Evolutionary conservation across 2,329 filamentous ascomycete species (phyloP).

Genomic region (Aspergillus sclerotialis): DNA sequence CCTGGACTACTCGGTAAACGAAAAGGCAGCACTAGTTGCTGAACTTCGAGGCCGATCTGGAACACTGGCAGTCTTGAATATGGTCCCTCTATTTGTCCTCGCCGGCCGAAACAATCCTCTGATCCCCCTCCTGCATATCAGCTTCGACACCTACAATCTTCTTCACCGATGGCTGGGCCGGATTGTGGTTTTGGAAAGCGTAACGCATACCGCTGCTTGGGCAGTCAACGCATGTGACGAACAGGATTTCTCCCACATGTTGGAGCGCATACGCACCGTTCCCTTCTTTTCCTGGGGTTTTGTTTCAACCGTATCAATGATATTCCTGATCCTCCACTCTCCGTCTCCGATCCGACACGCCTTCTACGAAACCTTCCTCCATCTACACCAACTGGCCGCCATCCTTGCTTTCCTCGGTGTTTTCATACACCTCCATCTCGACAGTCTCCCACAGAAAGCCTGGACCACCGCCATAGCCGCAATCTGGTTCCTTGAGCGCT

Average conservation of each 20-base stretch:
- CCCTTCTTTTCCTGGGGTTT: slow-evolving; percentile 41
- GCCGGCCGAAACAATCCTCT: slow-evolving; percentile 90
- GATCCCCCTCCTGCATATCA: slow-evolving; percentile 72
- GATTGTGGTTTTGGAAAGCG: slow-evolving; percentile 62
- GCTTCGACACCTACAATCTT: slow-evolving; percentile 95
- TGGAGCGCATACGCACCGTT: slow-evolving; percentile 24
- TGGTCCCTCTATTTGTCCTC: slow-evolving; percentile 84
- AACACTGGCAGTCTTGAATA: slow-evolving; percentile 76
- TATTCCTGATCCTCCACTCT: slow-evolving; percentile 37
- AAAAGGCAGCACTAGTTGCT: slow-evolving; percentile 57
- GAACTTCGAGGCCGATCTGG: slow-evolving; percentile 82
- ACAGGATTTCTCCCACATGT: slow-evolving; percentile 24
- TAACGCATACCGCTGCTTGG: slow-evolving; percentile 72
- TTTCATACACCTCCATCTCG: slow-evolving; percentile 37
- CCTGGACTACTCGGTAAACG: slow-evolving; percentile 37
- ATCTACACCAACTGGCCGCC: slow-evolving; percentile 40
- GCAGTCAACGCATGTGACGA: slow-evolving; percentile 56
- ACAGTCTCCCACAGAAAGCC: slow-evolving; percentile 34
- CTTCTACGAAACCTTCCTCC: slow-evolving; percentile 42
- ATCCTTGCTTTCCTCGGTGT: slow-evolving; percentile 38
- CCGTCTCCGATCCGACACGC: slow-evolving; percentile 39
- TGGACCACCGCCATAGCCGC: slow-evolving; percentile 31
- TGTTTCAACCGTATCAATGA: slow-evolving; percentile 36
- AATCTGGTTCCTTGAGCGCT: slow-evolving; percentile 38
- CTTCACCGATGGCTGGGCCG: slow-evolving; percentile 78